Evolutionary conservation across 2,329 filamentous ascomycete species (phyloP).

Genomic region (Arachnomyces sp.): DNA sequence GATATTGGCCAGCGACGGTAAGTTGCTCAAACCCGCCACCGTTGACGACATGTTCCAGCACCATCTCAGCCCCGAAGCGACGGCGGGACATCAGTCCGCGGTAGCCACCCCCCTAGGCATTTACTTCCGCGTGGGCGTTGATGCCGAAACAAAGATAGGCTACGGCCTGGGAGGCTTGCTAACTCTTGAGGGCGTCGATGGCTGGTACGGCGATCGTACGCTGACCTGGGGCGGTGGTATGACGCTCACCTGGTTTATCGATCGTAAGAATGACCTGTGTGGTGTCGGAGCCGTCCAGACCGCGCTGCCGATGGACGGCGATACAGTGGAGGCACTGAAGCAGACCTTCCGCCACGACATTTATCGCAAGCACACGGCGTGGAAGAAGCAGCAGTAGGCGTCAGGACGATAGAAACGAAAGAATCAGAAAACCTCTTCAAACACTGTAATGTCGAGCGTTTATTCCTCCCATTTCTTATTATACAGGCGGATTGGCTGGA

Average conservation of each 20-base stretch:
- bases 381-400: conserved; percentile 19
- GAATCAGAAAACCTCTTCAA: no score
- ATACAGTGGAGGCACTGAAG: conserved; percentile 28
- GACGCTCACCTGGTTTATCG: conserved; percentile 44
- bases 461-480: no score
- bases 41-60: conserved; percentile 23
- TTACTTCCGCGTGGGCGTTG: conserved; percentile 32
- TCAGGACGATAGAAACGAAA: no score
- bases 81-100: conserved; percentile 19
- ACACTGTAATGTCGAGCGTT: no score
- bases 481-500: no score
- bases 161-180: conserved; percentile 38
- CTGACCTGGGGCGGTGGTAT: conserved; percentile 42
- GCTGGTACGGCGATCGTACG: conserved; percentile 39
- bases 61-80: conserved; percentile 21
- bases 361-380: conserved; percentile 32
- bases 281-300: conserved; percentile 37
- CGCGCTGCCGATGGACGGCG: conserved; percentile 26
- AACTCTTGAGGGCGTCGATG: conserved; percentile 34
- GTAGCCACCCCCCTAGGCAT: conserved; percentile 25
- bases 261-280: conserved; percentile 41
- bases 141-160: conserved; percentile 25
- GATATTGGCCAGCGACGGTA: conserved; percentile 23
- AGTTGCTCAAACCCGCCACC: conserved; percentile 19
- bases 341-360: conserved; percentile 37